Base-by-base conservation (phyloP, 2,329 filamentous ascomycete genomes). In the Epichloe gansuensis region DNA sequence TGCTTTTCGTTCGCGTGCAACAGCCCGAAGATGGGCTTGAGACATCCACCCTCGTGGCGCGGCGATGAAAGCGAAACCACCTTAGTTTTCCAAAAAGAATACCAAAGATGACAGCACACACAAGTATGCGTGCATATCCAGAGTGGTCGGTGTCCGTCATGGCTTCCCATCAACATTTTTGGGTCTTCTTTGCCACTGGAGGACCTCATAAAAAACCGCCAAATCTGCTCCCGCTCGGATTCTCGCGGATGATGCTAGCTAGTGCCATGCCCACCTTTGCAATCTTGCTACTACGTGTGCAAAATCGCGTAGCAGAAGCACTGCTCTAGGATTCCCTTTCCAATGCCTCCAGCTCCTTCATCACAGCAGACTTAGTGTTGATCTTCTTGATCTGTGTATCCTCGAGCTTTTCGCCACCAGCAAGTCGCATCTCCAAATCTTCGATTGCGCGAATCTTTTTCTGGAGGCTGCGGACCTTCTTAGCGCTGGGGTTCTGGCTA, bases 351-450 rank as follows among this genome's bases (percentile, higher is more conserved):
- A 98, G 73, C 71, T 98, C 93, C 70, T 85, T 88, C 56, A 90
- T 76, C 53, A 98, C 91, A 15, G 78, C 71, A 47, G 82, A 74
- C 73, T 97, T 95, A 23, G 89, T 97, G 52, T 81, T 80, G 61
- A 98, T 98, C 79, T 98, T 98, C 77, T 95, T 94, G 70, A 98
- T 82, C 73, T 98, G 93, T 35, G 93, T 98, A 64, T 96, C 91
- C 72, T 98, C 93, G 55, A 98, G 74, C 76, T 96, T 97, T 76
- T 98, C 93, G 5, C 91, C 91, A 36, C 85, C 84, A 3, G 91
- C 93, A 59, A 90, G 82, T 52, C 93, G 82, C 90, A 97, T 96
- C 75, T 97, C 95, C 55, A 98, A 74, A 66, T 98, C 93, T 65
- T 98, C 93, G 64, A 98, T 98, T 11, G 93, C 93, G 21, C 93